phyloP scores from a whole-genome alignment of 805 yeast species.

The Candida xyloterini region DNA sequence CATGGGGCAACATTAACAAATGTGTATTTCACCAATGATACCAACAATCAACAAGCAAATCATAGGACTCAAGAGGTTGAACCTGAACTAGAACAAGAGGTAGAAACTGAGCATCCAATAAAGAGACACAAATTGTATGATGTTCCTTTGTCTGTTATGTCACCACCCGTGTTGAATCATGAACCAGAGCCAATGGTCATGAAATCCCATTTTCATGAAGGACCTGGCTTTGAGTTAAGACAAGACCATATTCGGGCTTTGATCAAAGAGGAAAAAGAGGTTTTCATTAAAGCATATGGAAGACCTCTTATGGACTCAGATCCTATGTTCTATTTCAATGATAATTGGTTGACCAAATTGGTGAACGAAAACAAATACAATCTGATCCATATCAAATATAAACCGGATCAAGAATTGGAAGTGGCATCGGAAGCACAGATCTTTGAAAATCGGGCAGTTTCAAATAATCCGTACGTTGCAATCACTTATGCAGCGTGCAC shows the following conservation, averaged over 20 bases:
- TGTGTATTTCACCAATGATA: slow-evolving; percentile 4
- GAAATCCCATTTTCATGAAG: neutral
- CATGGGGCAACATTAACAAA: slow-evolving; percentile 8
- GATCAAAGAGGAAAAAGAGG: slow-evolving; percentile 6
- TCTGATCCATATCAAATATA: slow-evolving; percentile 7
- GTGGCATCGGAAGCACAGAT: neutral
- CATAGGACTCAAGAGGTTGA: neutral
- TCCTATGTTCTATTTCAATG: slow-evolving; percentile 10
- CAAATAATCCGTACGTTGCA: slow-evolving; percentile 6
- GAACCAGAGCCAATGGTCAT: too few relatives aligned
- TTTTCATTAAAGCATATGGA: neutral
- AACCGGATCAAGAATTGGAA: neutral
- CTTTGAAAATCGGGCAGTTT: neutral
- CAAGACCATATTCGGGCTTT: slow-evolving; percentile 1
- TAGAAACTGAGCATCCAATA: neutral
- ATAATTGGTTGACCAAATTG: slow-evolving; percentile 10
- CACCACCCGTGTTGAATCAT: too few relatives aligned
- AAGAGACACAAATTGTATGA: neutral
- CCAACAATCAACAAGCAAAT: neutral
- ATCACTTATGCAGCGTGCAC: slow-evolving; percentile 11
- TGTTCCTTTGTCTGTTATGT: neutral
- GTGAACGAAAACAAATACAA: slow-evolving; percentile 7
- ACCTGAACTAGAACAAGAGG: neutral
- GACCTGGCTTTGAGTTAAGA: neutral
- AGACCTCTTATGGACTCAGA: neutral